Evolutionary conservation across 768 basidiomycete genomes (phyloP).

Genomic region (Cyclocybe aegerita): DNA sequence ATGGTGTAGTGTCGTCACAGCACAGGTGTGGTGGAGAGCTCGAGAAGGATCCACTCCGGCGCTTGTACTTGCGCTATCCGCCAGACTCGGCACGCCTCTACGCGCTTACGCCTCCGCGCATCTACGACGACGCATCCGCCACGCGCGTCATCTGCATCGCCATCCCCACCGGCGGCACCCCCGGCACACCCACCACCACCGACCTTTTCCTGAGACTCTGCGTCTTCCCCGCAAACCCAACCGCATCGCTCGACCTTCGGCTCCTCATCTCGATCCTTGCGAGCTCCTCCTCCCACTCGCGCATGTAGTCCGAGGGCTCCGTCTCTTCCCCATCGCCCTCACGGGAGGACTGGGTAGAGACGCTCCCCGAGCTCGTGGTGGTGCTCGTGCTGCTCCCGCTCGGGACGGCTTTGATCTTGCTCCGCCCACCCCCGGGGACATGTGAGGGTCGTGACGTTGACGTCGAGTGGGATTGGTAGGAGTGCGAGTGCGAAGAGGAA

Average conservation of each 20-base stretch:
- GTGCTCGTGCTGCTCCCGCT: conserved; percentile 32
- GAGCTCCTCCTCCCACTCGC: conserved; percentile 81
- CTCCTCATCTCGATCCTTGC: conserved; percentile 66
- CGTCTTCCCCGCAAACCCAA: conserved; percentile 40
- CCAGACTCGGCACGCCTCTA: no score
- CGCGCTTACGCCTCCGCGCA: no score
- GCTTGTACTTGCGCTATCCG: no score
- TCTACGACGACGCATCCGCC: no score
- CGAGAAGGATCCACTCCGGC: neutral
- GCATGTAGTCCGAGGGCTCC: conserved; percentile 37
- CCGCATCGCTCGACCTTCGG: conserved; percentile 47
- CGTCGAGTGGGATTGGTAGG: no score
- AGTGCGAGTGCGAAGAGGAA: no score
- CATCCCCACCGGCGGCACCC: neutral
- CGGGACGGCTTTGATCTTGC: conserved; percentile 22
- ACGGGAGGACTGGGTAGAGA: conserved; percentile 1
- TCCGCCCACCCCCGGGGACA: neutral
- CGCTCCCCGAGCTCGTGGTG: conserved; percentile 13
- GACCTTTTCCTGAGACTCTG: conserved; percentile 25
- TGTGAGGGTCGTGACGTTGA: no score
- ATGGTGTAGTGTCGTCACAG: no score
- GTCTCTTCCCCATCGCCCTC: conserved; percentile 15
- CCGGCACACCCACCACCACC: neutral
- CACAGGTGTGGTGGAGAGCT: no score
- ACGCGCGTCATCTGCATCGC: neutral